phyloP scores from a whole-genome alignment of 192 early-diverging fungal genomes.

The Phlyctochytrium bullatum region DNA sequence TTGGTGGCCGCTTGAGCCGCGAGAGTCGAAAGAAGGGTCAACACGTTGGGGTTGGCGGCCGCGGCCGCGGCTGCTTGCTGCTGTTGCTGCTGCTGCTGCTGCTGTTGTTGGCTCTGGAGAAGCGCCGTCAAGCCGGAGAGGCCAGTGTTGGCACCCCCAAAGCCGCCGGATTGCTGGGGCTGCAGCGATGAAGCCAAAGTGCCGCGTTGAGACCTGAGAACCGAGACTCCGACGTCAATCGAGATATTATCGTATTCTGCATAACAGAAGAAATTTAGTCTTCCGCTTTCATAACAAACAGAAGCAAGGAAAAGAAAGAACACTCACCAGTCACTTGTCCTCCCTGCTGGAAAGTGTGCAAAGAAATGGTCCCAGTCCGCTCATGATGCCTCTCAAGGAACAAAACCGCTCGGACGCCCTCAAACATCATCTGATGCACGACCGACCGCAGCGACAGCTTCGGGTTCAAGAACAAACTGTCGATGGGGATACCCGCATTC shows the following conservation, averaged over 20 bases:
- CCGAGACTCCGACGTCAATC: conserved; percentile 29
- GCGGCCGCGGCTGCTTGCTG: conserved; percentile 12
- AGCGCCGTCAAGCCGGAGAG: conserved; percentile 14
- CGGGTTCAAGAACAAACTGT: conserved; percentile 28
- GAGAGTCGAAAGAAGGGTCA: not conserved
- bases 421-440: conserved; percentile 42
- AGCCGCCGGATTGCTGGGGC: conserved; percentile 20
- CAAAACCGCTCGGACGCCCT: conserved; percentile 43
- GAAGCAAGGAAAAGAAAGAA: not conserved
- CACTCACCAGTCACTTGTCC: conserved; percentile 35
- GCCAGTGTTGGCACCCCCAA: conserved; percentile 13
- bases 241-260: conserved; percentile 45
- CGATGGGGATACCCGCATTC: conserved; percentile 25
- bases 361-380: conserved; percentile 21
- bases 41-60: not conserved
- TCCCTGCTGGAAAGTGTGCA: conserved; percentile 41
- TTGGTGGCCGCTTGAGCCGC: not conserved
- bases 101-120: conserved; percentile 25
- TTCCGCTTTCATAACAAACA: conserved; percentile 8
- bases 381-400: conserved; percentile 44
- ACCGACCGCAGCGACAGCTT: conserved; percentile 28
- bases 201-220: conserved; percentile 29
- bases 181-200: conserved; percentile 24
- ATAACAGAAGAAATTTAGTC: not conserved
- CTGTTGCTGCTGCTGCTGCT: conserved; percentile 26